Base-by-base conservation (phyloP, 306 rosid genomes). In the Cyclanthera cordifolia region DNA sequence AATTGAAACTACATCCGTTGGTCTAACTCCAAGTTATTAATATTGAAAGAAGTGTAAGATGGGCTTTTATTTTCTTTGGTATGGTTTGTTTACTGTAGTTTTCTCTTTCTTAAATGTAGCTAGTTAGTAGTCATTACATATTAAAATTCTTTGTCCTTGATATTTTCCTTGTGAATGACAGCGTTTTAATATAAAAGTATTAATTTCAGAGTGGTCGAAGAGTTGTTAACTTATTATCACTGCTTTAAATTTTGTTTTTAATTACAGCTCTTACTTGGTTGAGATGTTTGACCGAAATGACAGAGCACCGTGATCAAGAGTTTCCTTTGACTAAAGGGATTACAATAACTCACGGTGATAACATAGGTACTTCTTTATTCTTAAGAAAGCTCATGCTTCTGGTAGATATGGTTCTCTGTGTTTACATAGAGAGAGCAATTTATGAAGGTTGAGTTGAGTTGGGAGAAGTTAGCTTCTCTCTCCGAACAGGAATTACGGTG, bases 1-100 rank as follows among this genome's bases (percentile, higher is more conserved):
- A 72, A 67, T 16, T 63, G 58, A 48, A 68, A 49, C 47, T n/a
- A 37, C 46, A 52, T 39, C 5, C 53, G 66, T 71, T 24, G 5
- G 53, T 41, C 23, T 23, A 43, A 51, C 34, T 63, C 2, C 27
- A 39, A 19, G 50, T 15, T 63, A 12, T 63, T 41, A 39, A 6
- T 13, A 14, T 63, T 63, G 69, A 41, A 41, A 20, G 23, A 30
- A 63, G 32, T 63, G 13, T 4, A 70, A 54, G 48, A 3, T 70
- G 37, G 17, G 58, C 1, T 13, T 69, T 47, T 6, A 32, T 69
- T 69, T 69, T 59, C 59, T 50, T 30, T 28, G 32, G 12, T 67
- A 59, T 27, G 32, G 14, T 20, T 1, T 51, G 12, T 20, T 52
- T 52, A 8, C 56, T 20, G 27, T 52, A 9, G 27, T 52, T 10